Evolutionary conservation across 2,329 filamentous ascomycete species (phyloP), one percentile per base, ranked within the genome.

Genomic region (Fusarium austroafricanum): DNA sequence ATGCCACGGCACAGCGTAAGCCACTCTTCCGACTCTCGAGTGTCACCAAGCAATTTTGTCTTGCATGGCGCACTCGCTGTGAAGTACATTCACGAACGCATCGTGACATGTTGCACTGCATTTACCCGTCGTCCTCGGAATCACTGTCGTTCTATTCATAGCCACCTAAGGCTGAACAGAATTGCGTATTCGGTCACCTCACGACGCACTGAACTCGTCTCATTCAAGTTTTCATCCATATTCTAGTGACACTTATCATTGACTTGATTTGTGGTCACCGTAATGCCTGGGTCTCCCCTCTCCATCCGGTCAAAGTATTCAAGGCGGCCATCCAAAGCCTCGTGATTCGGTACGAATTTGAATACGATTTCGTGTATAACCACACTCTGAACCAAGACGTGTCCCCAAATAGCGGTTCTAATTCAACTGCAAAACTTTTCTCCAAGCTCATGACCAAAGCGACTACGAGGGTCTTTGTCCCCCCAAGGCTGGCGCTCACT

Each of bases 401-500:
- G 21, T 28, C 28, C 18, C 29, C 37, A 56, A 35, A 15, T 9
- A 18, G 4, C 21, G 12, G 17, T n/a, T 18, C 11, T 8, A 21
- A 28, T 18, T 15, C 20, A 23, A 31, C 20, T 33, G n/a, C 20
- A 8, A 17, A 21, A 21, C 17, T 7, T 7, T 18, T 38, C 11
- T 18, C 31, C 35, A 42, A 33, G 20, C 10, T 20, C 11, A 15
- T 11, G 21, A 23, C 20, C 9, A 31, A 26, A 26, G 12, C 9
- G 23, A 9, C 40, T 20, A 10, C 11, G 17, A 10, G 17, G 21
- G 11, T 40, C 21, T 6, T 42, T 10, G 7, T 6, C 10, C 31
- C 37, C 20, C 17, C 10, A 43, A 8, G 14, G 9, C 20, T 18
- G n/a, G 20, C 5, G 15, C 31, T 56, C 55, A 73, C 50, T 75